Evolutionary conservation across 2,329 filamentous ascomycete species (phyloP), one percentile per base, ranked within the genome.

Genomic region (Arthrinium puccinioides): DNA sequence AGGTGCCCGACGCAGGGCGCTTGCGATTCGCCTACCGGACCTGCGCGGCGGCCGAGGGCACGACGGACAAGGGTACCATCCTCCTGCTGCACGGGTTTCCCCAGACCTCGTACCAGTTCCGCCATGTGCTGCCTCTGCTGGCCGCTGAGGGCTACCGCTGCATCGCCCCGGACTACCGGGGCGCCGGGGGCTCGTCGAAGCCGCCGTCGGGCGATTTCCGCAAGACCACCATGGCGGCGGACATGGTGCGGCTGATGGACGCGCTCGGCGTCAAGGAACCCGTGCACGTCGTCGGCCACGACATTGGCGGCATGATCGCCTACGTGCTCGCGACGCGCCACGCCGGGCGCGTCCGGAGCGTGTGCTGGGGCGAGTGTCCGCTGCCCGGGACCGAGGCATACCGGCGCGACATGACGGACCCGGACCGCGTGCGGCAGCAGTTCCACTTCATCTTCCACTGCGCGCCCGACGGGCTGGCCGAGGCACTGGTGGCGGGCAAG

Each of bases 71-170:
- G 45, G 61, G 61, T 18, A 51, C 54, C 11, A 59, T 67, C n/a
- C 46, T 69, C 13, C 57, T 69, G 15, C 63, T 71, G 25, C 66
- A 70, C 39, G 66, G 66, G 41, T 70, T 66, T 40, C 66, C 67
- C 2, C 57, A 70, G 44, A 67, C 66, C 6, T 64, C 60, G 4
- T 66, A 68, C 41, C 66, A 65, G 44, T 66, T 61, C 41, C 60
- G 62, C 5, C 54, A 60, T 34, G 58, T 62, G 14, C 60, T 63
- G 26, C 47, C 45, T 1, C 60, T 58, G 7, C 45, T 66, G 9
- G 40, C 59, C 19, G 44, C 56, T 31, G 56, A 59, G 28, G 61
- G 62, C 21, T 63, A 65, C 44, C 55, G 55, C 16, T 53, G 64
- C n/a, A 47, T 67, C 8, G 57, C 50, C 1, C 64, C 64, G 2